Base-by-base conservation (phyloP, 2,329 filamentous ascomycete species). In the Stylonectria norvegica region DNA sequence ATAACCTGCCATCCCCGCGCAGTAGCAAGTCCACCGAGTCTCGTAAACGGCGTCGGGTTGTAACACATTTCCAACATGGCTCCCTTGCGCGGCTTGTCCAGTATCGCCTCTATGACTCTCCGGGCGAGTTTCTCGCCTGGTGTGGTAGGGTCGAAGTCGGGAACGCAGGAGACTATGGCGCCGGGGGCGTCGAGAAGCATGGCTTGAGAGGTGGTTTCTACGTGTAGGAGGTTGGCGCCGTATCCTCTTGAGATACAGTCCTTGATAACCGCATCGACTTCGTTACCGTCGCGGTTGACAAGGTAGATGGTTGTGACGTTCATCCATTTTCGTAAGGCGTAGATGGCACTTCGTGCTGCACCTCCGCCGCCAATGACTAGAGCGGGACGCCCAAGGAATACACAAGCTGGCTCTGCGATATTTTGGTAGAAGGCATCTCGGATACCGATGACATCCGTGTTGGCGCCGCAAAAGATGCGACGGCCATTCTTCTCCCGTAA, bases 1-100 rank as follows among this genome's bases (percentile, higher is more conserved):
- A 89, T 84, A 1, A 89, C 80, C 62, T 82, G 75, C 86, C 86
- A 89, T 0, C 82, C 82, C 8, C 71, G 70, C 3, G 66, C 63
- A 53, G 78, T 72, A 0, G 82, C 78, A 29, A 89, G 54, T 30
- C 71, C 73, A 1, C 78, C 79, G 34, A 89, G 76, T 50, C 76
- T 71, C 0, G 86, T 90, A 61, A 77, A 82, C 0, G 84, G 82
- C 3, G 72, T 69, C 0, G 86, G 86, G 59, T 89, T 86, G 60
- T 90, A 90, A 69, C 85, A 89, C 86, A 91, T 90, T 63, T 90
- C 86, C 44, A 90, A 61, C 41, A 90, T 77, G 5, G 79, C 79
- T 5, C 84, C 85, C 63, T 84, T 83, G 45, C 75, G 65, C 12
- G 69, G 57, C 60, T 70, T 70, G 20, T 47, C 42, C 9, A 73